These are phyloP conservation scores for Torulaspora franciscae DNA, from an alignment of 805 yeast genomes.

Conservation along the genomic window DNA sequence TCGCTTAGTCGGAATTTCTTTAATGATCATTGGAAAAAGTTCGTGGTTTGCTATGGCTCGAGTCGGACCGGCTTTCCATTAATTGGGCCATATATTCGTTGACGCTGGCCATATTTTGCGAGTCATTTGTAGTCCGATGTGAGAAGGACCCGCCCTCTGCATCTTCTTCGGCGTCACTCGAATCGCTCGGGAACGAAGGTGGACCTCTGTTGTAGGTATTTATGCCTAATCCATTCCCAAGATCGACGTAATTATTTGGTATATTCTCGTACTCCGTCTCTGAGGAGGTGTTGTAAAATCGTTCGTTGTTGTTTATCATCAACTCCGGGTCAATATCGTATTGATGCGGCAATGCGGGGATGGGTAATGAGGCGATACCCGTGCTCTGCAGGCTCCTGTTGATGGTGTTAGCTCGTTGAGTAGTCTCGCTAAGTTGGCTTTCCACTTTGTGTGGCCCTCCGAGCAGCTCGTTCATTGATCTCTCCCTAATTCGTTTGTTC, in stretches of 20 bases:
- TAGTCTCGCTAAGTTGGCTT: conserved; percentile 6
- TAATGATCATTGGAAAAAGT: background rate
- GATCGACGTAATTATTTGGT: conserved; percentile 25
- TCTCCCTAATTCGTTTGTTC: conserved; percentile 26
- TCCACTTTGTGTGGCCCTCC: conserved; percentile 5
- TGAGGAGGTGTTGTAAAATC: conserved; percentile 8
- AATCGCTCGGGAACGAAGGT: conserved; percentile 38
- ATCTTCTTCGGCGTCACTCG: conserved; percentile 27
- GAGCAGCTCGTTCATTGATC: conserved; percentile 9
- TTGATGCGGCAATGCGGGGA: background rate
- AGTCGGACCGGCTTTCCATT: conserved; percentile 21
- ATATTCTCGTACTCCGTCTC: conserved; percentile 12
- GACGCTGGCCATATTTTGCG: conserved; percentile 14
- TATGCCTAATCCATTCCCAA: conserved; percentile 37
- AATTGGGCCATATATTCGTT: conserved; percentile 29
- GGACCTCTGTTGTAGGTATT: conserved; percentile 37
- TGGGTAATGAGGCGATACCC: background rate
- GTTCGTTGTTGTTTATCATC: background rate
- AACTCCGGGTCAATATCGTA: background rate
- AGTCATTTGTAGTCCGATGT: conserved; percentile 13
- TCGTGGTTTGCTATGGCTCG: conserved; percentile 8
- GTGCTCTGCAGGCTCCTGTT: conserved; percentile 6
- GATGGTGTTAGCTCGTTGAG: conserved; percentile 2
- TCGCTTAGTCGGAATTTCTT: background rate
- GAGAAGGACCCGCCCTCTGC: conserved; percentile 20